Base-by-base conservation (phyloP, 306 rosid genomes). In the Castanospermum australe region DNA sequence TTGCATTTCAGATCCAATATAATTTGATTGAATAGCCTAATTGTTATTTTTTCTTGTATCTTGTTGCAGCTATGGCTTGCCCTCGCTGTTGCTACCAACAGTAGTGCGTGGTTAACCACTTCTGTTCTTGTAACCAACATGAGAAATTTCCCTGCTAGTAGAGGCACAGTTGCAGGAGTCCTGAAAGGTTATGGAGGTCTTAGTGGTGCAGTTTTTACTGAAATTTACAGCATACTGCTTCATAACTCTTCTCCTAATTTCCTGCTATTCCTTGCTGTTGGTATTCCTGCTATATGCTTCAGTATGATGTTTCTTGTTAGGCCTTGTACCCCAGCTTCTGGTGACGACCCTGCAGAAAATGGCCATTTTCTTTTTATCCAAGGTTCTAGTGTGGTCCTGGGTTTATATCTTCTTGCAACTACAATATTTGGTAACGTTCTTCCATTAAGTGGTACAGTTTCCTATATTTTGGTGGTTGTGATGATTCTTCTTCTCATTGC, bases 81-180 rank as follows among this genome's bases (percentile, higher is more conserved):
- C 17, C 92, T 90, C 5, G 83, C 88, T 52, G 75, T 89, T 50
- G 97, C 92, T 18, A 70, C 96, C 64, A 93, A 91, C 75, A 91
- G 94, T 39, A 82, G 81, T 70, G 94, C 96, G 8, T 91, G 97
- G 97, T 75, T 93, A 52, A 77, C 80, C 68, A 93, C 96, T 2
- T 84, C 94, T 25, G 91, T 93, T 56, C 84, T 93, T 39, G 97
- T 93, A 8, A 89, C 97, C 80, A 91, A 93, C 80, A 93, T 93
- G 96, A 86, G 97, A 71, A 93, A 91, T 68, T 89, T 93, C 84
- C 94, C 96, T n/a, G 61, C 67, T 10, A 92, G 78, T 73, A 84
- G 97, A 60, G 96, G 97, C 61, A 82, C 89, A 0, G 92, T 92
- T 73, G 90, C 92, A 0, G 92, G 96, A 73, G 84, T 90, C 42